phyloP scores from a whole-genome alignment of 352 stramenopile species.

The Aphanomyces stellatus region DNA sequence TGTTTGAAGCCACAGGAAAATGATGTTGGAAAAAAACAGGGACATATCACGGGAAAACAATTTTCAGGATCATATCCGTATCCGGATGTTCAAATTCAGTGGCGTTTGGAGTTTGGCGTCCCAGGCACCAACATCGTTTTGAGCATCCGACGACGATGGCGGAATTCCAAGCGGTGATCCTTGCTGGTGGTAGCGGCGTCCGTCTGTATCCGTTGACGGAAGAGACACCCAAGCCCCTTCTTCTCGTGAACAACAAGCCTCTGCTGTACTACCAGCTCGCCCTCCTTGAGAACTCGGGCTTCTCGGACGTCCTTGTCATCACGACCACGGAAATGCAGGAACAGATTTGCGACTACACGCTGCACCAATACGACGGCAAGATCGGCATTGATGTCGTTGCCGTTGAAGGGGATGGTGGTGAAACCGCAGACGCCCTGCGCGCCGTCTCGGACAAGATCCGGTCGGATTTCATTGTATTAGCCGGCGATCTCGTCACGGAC shows the following conservation, averaged over 20 bases:
- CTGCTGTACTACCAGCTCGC: constrained; percentile 78
- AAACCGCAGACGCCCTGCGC: constrained; percentile 65
- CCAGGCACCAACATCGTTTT: neutral
- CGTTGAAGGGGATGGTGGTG: constrained; percentile 49
- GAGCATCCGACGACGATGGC: constrained; percentile 30
- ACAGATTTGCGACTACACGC: constrained; percentile 68
- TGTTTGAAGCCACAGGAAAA: too few species aligned
- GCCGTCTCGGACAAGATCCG: constrained; percentile 69
- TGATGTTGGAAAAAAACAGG: too few species aligned
- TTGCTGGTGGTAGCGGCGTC: constrained; percentile 68
- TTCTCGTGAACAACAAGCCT: constrained; percentile 51
- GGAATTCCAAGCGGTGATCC: constrained; percentile 79
- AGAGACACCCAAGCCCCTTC: constrained; percentile 62
- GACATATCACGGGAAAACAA: neutral
- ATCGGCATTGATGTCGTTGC: constrained; percentile 67
- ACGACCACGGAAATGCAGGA: constrained; percentile 48
- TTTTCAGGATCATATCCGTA: neutral
- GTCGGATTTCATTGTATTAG: constrained; percentile 73
- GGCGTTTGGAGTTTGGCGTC: too few species aligned
- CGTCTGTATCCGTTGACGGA: constrained; percentile 72
- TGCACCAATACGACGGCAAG: constrained; percentile 70
- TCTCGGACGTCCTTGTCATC: constrained; percentile 66
- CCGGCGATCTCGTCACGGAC: constrained; percentile 70
- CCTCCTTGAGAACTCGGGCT: constrained; percentile 68
- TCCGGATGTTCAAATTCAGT: neutral